These are phyloP conservation scores for Cucumis melo DNA, from an alignment of 306 rosid species.

Conservation along the genomic window DNA sequence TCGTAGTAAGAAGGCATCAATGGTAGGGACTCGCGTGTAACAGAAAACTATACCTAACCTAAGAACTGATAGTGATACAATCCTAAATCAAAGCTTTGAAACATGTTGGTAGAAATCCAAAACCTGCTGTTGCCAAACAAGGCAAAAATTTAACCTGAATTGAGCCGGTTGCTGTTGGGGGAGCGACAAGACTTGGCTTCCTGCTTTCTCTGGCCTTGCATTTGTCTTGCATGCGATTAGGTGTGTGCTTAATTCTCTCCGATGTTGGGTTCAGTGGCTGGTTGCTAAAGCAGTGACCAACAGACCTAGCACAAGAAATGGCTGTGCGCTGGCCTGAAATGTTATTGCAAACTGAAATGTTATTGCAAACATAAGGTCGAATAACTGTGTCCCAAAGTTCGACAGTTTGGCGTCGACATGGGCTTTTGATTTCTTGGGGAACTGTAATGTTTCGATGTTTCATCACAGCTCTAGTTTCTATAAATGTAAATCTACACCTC, in stretches of 20 bases:
- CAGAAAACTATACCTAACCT: background rate
- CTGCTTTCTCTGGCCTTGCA: background rate
- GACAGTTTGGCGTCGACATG: background rate
- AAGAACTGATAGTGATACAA: background rate
- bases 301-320: conserved; percentile 49
- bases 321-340: conserved; percentile 56
- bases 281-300: conserved; percentile 48
- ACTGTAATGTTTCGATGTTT: background rate
- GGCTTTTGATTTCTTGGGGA: background rate
- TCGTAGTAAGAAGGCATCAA: background rate
- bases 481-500: background rate
- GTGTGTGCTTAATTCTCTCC: background rate
- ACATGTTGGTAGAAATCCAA: background rate
- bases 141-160: background rate
- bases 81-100: background rate
- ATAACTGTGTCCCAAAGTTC: background rate
- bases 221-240: background rate
- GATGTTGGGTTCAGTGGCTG: conserved; percentile 24
- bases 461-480: background rate
- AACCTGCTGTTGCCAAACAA: background rate
- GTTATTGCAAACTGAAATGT: conserved; percentile 10
- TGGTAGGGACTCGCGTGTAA: background rate
- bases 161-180: background rate
- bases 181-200: background rate
- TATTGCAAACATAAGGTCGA: background rate